Percentiles rank a stretch among this genome's conserved stretches.
Evolutionary conservation across 2,329 filamentous ascomycete genomes (phyloP).

Genomic region (Fusarium secorum): DNA sequence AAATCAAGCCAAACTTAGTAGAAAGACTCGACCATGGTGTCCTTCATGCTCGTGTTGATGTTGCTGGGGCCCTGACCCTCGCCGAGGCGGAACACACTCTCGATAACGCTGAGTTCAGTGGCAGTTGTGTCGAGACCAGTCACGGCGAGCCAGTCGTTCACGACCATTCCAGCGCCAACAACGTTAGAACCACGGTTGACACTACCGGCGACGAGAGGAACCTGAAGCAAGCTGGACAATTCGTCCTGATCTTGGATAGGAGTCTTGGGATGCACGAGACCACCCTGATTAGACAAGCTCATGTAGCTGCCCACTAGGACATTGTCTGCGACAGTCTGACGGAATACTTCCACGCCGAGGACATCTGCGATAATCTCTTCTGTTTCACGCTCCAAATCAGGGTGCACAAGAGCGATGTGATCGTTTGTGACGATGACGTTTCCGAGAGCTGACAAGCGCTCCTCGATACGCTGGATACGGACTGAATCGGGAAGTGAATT

Average conservation of each 20-base stretch:
- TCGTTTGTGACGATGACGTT: constrained; percentile 98
- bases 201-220: constrained; percentile 91
- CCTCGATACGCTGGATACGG: constrained; percentile 97
- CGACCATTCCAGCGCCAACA: constrained; percentile 75
- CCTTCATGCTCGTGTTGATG: constrained; percentile 88
- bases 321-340: constrained; percentile 96
- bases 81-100: constrained; percentile 93
- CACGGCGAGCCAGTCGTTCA: constrained; percentile 92
- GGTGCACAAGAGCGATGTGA: constrained; percentile 95
- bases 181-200: constrained; percentile 94
- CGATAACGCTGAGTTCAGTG: constrained; percentile 95
- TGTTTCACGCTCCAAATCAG: constrained; percentile 95
- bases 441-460: constrained; percentile 91
- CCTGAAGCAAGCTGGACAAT: constrained; percentile 89
- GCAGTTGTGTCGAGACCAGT: constrained; percentile 94
- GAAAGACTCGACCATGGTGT: constrained; percentile 98
- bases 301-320: constrained; percentile 97
- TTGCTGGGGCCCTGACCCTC: constrained; percentile 82
- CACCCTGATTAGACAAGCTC: constrained; percentile 93
- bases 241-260: constrained; percentile 98
- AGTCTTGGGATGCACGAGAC: constrained; percentile 97
- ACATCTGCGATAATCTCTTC: constrained; percentile 99
- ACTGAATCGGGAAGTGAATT: constrained; percentile 92
- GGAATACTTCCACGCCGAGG: constrained; percentile 85
- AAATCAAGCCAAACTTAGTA: constrained; percentile 66